Base-by-base conservation (phyloP, 495 filamentous ascomycete species). In the Clavariopsis aquatica region DNA sequence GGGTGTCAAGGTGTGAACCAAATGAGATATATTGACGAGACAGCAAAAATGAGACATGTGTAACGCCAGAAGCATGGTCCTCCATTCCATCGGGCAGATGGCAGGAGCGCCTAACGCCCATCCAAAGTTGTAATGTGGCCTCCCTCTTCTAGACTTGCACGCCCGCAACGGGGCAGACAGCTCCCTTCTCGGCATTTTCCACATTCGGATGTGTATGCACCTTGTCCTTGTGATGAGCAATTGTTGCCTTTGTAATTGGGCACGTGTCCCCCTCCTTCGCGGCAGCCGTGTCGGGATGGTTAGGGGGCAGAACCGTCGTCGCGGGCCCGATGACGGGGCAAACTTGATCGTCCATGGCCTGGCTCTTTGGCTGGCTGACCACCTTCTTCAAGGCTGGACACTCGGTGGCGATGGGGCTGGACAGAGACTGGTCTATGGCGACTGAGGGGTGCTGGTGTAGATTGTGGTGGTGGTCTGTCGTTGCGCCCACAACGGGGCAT, bases 241-340 rank as follows among this genome's bases (percentile, higher is more conserved):
- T 47, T 17, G 36, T 61, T 8, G 65, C 65, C 60, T 68, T 68
- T 1, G 65, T 68, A 38, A 68, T 51, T 1, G 65, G 65, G 36
- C 65, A 68, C 17, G 64, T 54, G 20, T 63, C 65, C n/a, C 60
- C 65, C 46, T 63, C 59, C 54, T 58, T 60, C 34, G 59, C 60
- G 9, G 31, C 29, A 13, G 49, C 24, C 4, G 52, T 61, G 26
- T 54, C 49, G 15, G 65, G 65, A 28, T 68, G 65, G 31, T 63
- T 53, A 9, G 65, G 65, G 6, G 65, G 65, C n/a, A 68, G 65
- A 6, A 68, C 52, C 0, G 65, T 68, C 2, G 65, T 68, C 8
- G 65, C 65, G 34, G 65, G 52, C 8, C 65, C 65, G 20, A 68
- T 52, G 23, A 68, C 65, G n/a, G 65, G 65, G 49, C 65, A 68